Evolutionary conservation across 2,329 filamentous ascomycete genomes (phyloP).

Genomic region (Fusarium ambrosium): DNA sequence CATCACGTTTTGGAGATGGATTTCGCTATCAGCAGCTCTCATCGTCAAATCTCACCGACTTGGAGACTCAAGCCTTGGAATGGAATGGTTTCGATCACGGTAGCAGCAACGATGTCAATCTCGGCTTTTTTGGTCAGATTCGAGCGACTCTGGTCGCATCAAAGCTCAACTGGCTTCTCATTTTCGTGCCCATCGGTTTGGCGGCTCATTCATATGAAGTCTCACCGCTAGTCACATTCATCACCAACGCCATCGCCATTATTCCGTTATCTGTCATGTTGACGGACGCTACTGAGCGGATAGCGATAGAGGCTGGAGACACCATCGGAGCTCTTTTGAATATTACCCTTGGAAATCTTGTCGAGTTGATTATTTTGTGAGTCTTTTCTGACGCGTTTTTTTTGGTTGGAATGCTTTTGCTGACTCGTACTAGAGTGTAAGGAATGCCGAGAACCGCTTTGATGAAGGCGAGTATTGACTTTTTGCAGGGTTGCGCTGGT

Average conservation of each 20-base stretch:
- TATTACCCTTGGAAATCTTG: conserved; percentile 73
- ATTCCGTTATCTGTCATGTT: conserved; percentile 70
- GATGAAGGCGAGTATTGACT: conserved; percentile 32
- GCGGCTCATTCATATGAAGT: conserved; percentile 60
- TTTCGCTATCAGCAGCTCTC: conserved; percentile 41
- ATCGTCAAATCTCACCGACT: conserved; percentile 34
- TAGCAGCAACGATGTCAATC: conserved; percentile 6
- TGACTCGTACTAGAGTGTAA: conserved; percentile 53
- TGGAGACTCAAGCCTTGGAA: conserved; percentile 41
- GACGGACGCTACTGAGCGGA: conserved; percentile 71
- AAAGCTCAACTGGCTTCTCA: conserved; percentile 74
- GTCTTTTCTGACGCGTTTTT: conserved; percentile 16
- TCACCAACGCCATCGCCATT: conserved; percentile 72
- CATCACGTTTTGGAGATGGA: conserved; percentile 40
- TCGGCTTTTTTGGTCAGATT: conserved; percentile 42
- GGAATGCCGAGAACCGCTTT: conserved; percentile 24
- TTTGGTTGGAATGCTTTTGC: conserved; percentile 23
- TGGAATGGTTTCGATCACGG: conserved; percentile 31
- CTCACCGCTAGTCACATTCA: conserved; percentile 63
- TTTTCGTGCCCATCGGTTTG: conserved; percentile 80
- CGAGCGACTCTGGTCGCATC: conserved; percentile 49
- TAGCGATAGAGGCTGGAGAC: conserved; percentile 69
- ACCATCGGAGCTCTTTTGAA: conserved; percentile 72
- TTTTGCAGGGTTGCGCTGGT: conserved; percentile 61
- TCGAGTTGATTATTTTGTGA: conserved; percentile 72